These are phyloP conservation scores for Alternaria novae-zelandiae DNA, from an alignment of 2,329 filamentous ascomycete species.

Conservation along the genomic window DNA sequence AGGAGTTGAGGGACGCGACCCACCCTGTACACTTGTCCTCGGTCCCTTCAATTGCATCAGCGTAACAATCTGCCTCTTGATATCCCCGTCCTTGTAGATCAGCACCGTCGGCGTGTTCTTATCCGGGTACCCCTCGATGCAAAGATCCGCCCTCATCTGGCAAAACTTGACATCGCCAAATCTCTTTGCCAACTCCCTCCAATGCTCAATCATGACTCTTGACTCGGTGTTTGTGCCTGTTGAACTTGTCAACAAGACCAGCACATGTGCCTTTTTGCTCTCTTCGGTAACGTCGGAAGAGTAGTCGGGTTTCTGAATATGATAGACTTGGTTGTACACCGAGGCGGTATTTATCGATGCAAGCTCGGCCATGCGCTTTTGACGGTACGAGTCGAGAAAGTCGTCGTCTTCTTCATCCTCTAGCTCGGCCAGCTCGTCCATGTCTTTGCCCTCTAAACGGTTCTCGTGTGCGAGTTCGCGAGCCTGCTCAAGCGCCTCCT, in stretches of 20 bases:
- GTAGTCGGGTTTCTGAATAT: conserved; percentile 93
- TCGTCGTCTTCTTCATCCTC: conserved; percentile 95
- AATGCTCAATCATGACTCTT: conserved; percentile 80
- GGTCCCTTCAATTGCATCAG: conserved; percentile 76
- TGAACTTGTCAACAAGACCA: conserved; percentile 83
- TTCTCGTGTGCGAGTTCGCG: conserved; percentile 87
- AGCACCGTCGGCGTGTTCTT: conserved; percentile 92
- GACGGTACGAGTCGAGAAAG: conserved; percentile 84
- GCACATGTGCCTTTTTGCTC: conserved; percentile 69
- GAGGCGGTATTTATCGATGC: conserved; percentile 75
- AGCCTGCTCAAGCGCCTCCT: conserved; percentile 89
- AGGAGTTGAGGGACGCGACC: neutral
- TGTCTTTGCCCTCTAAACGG: conserved; percentile 87
- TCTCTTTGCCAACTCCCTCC: conserved; percentile 80
- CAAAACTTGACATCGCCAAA: conserved; percentile 98
- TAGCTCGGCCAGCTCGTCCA: conserved; percentile 90
- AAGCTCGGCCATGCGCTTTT: conserved; percentile 86
- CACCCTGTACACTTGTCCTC: conserved; percentile 28
- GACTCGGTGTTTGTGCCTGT: conserved; percentile 84
- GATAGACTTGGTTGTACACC: conserved; percentile 89
- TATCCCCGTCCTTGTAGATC: conserved; percentile 91
- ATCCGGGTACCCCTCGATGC: conserved; percentile 96
- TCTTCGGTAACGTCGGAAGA: conserved; percentile 89
- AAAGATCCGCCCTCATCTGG: conserved; percentile 88
- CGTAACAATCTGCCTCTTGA: conserved; percentile 90